Evolutionary conservation across 257 asterid genomes (phyloP), one percentile per base, ranked within the genome.

Genomic region (Misopates orontium): DNA sequence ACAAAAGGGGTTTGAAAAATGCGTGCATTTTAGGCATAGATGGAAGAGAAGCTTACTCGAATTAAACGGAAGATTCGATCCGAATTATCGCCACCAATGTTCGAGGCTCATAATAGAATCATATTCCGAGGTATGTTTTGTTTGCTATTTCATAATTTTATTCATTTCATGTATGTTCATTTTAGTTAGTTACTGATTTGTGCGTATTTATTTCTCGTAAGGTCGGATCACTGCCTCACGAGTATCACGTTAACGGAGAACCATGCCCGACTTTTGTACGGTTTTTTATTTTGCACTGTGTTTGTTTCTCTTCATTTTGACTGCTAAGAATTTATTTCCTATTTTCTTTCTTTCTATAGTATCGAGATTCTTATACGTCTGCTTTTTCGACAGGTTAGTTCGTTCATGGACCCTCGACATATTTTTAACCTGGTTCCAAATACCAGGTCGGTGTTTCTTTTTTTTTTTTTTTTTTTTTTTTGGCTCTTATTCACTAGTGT

Each of bases 251-350:
- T 44, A 25, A 79, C 51, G 90, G 82, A 51, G 84, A 67, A 42
- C 83, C 93, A 47, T 93, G 99, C 75, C 78, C 36, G 42, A 86
- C 97, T 28, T 95, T 90, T 73, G 99, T 93, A 88, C 44, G 82
- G 36, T 17, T 68, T 59, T 57, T 64, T n/a, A n/a, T 64, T 28
- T 32, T 32, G 15, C 57, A 66, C 41, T 45, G 10, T 31, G 36
- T 0, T 56, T 61, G 17, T 56, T 15, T 3, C 17, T 56, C 21
- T 36, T 44, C 32, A 25, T 5, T 28, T 58, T 66, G 50, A n/a
- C 10, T n/a, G n/a, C n/a, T n/a, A n/a, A n/a, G n/a, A n/a, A n/a
- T n/a, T n/a, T n/a, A 10, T n/a, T 16, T 57, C 13, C 28, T 53
- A 20, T 22, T 53, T 13, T 0, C 11, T 53, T 13, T 0, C 11